phyloP scores from a whole-genome alignment of 2,329 filamentous ascomycete genomes.

The Escovopsis sp. region DNA sequence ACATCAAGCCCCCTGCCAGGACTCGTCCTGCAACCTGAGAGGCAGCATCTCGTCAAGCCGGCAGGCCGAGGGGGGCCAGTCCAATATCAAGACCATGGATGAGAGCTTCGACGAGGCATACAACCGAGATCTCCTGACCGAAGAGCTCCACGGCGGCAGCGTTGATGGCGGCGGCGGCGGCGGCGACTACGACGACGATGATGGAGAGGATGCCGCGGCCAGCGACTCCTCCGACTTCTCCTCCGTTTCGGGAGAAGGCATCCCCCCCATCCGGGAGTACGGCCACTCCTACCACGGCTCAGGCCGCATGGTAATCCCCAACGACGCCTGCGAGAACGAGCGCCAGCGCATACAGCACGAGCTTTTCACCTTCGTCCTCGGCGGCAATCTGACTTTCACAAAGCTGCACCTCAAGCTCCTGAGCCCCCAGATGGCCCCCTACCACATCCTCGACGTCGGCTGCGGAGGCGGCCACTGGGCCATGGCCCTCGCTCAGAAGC shows the following conservation, averaged over 20 bases:
- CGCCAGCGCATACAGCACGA: conserved; percentile 19
- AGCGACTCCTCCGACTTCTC: conserved; percentile 20
- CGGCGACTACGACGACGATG: conserved; percentile 10
- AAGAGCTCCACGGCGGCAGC: not conserved
- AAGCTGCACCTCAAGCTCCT: conserved; percentile 16
- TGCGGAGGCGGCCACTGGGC: conserved; percentile 29
- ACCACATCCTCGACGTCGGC: conserved; percentile 26
- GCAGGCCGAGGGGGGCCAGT: no score
- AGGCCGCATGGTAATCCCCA: conserved; percentile 18
- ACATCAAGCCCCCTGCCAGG: not conserved
- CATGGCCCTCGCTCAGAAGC: conserved; percentile 25
- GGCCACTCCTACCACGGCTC: conserved; percentile 23
- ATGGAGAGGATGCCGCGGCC: conserved; percentile 9
- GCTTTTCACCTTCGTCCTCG: conserved; percentile 21
- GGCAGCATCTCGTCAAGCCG: no score
- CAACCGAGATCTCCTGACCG: no score
- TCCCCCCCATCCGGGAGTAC: conserved; percentile 19
- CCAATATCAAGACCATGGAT: no score
- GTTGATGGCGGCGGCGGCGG: not conserved
- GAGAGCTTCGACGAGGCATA: no score
- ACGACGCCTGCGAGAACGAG: conserved; percentile 19
- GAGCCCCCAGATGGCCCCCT: conserved; percentile 7
- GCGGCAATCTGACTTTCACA: conserved; percentile 17
- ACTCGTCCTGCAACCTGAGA: not conserved
- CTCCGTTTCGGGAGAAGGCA: conserved; percentile 19